Base-by-base conservation (phyloP, 352 stramenopile species). In the Globisporangium mamillatum region DNA sequence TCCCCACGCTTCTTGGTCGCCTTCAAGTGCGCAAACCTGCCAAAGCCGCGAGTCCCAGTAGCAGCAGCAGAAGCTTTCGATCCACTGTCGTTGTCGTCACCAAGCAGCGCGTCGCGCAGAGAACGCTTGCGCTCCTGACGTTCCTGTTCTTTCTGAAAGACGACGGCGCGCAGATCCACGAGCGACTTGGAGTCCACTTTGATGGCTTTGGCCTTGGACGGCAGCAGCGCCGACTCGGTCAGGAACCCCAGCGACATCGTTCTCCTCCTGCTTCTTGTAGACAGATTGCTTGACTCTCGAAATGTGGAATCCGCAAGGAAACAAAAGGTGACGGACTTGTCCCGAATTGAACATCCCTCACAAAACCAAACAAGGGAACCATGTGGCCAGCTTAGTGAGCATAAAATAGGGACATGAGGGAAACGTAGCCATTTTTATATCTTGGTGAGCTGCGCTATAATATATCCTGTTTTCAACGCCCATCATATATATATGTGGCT, bases 171-270 rank as follows among this genome's bases (percentile, higher is more conserved):
- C 60, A 97, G 78, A 44, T 92, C 89, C 22, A 97, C 75, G 52
- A 95, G 74, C 36, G 86, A 94, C 74, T 92, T 92, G 72, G 75
- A 73, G 71, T 95, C 89, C 25, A 97, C 86, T 55, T 92, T 88
- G 75, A 97, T 95, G 59, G 82, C 63, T 78, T 95, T 97, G 27
- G 86, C 89, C 76, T 96, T 97, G 68, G 88, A 95, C 69, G 90
- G 91, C 76, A 97, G 75, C 52, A 97, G 87, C 63, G 91, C 91
- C 64, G 86, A 96, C 82, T 97, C 90, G 3, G 91, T 97, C n/a
- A 97, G 73, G 75, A 97, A 97, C 54, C 91, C 91, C 9, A 97
- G 81, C 69, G 89, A 97, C 90, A 97, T 97, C 25, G 3, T 75
- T 38, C 32, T 32, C 60, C 18, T 29, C 24, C 67, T 52, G n/a